Base-by-base conservation (phyloP, 495 filamentous ascomycete species). In the Apiosordaria backusii region DNA sequence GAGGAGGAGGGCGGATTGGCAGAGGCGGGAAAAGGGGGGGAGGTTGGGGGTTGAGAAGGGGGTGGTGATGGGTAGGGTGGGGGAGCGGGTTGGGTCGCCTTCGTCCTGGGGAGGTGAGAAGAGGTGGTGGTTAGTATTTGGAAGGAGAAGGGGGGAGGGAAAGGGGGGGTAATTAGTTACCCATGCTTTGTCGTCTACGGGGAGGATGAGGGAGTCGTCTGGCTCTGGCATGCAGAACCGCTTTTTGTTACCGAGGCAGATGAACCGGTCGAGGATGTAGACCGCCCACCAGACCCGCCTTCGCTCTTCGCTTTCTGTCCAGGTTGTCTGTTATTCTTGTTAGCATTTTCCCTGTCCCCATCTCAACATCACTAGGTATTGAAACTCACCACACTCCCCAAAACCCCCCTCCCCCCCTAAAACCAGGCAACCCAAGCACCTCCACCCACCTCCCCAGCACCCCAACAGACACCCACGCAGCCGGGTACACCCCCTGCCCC, bases 231-330 rank as follows among this genome's bases (percentile, higher is more conserved):
- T 72, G 50, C 78, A 70, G 16, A 78, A 78, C 25, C 79, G 75
- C 50, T 73, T 76, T 54, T 79, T 77, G 61, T 78, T 78, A 18
- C 82, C 83, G 50, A 84, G 69, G 25, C 74, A 80, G 18, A 84
- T 75, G 45, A 72, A 72, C 18, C 80, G 79, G 62, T 86, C 82
- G 13, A 82, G 73, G 16, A 85, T 69, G 53, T 83, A 75, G n/a
- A 84, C 76, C 16, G 71, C 79, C 83, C 83, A 86, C 83, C 82
- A 84, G 0, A 78, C 75, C 57, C 83, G 60, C 22, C 76, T 67
- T 9, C 81, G 68, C 67, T 86, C 83, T 67, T 86, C 83, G 9
- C 74, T 69, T 64, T 86, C 83, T 0, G 76, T 79, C 82, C 81
- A 83, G 0, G 80, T 82, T 6, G 63, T 67, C 72, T 77, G 57